Evolutionary conservation across 805 yeast species (phyloP).

Genomic region (Yarrowia keelungensis): DNA sequence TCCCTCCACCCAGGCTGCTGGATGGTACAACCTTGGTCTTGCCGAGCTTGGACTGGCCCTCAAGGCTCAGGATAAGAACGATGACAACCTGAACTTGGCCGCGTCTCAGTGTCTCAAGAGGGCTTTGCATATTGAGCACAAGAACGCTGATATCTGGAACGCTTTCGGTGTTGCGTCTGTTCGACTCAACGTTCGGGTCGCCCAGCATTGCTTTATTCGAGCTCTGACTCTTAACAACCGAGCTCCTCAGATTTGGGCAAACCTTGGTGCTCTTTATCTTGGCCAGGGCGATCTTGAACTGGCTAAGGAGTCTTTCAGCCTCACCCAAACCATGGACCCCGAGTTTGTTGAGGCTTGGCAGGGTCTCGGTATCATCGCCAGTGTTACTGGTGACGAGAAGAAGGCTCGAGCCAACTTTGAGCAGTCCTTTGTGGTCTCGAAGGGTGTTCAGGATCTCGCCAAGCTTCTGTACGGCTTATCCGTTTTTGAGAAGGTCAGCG

Average conservation of each 20-base stretch:
- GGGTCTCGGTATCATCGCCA: slow-evolving; percentile 72
- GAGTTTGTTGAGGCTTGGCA: slow-evolving; percentile 79
- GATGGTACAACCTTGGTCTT: slow-evolving; percentile 74
- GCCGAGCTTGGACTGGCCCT: slow-evolving; percentile 60
- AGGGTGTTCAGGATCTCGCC: slow-evolving; percentile 72
- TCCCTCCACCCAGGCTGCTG: slow-evolving; percentile 51
- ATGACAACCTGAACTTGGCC: slow-evolving; percentile 52
- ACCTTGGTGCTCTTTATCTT: slow-evolving; percentile 78
- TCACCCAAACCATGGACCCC: slow-evolving; percentile 85
- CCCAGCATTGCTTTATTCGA: slow-evolving; percentile 93
- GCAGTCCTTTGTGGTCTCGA: slow-evolving; percentile 80
- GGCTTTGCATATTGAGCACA: slow-evolving; percentile 74
- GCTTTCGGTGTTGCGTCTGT: slow-evolving; percentile 80
- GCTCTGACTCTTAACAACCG: slow-evolving; percentile 74
- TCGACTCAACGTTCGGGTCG: slow-evolving; percentile 66
- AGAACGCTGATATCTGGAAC: slow-evolving; percentile 78
- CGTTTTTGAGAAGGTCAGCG: slow-evolving; percentile 54
- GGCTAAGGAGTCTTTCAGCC: slow-evolving; percentile 72
- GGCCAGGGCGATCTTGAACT: slow-evolving; percentile 70
- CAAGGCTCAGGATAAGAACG: slow-evolving; percentile 45
- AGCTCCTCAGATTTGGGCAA: slow-evolving; percentile 77
- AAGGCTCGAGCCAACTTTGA: slow-evolving; percentile 68
- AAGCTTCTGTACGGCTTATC: slow-evolving; percentile 75
- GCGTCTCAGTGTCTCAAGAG: slow-evolving; percentile 64
- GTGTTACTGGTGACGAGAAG: slow-evolving; percentile 49